Percentiles rank a stretch among this genome's conserved stretches.
phyloP scores from a whole-genome alignment of 2,329 filamentous ascomycete genomes.

The Paracoccidioides brasiliensis region DNA sequence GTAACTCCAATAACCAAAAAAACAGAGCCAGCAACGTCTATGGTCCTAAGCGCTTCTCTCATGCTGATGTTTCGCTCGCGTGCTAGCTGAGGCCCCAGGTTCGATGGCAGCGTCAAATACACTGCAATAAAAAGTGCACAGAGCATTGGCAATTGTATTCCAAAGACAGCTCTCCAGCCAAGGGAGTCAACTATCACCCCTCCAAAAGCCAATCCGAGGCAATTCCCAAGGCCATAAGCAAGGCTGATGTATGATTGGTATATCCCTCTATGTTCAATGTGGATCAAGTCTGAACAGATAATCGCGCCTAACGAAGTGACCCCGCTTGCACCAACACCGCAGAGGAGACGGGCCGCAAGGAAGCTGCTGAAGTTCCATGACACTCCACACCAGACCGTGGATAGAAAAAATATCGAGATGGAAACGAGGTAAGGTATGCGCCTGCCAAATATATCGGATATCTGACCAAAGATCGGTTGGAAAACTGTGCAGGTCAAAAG shows the following conservation, averaged over 20 bases:
- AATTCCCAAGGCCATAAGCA: constrained; percentile 23
- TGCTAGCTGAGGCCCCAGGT: constrained; percentile 34
- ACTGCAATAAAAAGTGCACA: constrained; percentile 19
- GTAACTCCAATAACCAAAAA: constrained; percentile 35
- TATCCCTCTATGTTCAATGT: constrained; percentile 45
- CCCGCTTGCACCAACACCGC: constrained; percentile 60
- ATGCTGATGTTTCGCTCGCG: constrained; percentile 28
- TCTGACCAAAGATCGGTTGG: constrained; percentile 58
- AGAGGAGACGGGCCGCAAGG: constrained; percentile 55
- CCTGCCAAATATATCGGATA: constrained; percentile 61
- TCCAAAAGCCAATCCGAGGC: constrained; percentile 25
- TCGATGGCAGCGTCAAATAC: constrained; percentile 35
- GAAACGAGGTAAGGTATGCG: constrained; percentile 54
- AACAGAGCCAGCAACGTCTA: constrained; percentile 37
- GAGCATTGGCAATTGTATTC: constrained; percentile 38
- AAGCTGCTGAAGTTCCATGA: constrained; percentile 57
- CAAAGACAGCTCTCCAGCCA: constrained; percentile 31
- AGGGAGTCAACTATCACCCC: constrained; percentile 27
- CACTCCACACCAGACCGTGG: constrained; percentile 58
- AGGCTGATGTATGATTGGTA: constrained; percentile 31
- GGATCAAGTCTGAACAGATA: constrained; percentile 51
- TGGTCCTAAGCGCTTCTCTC: constrained; percentile 32
- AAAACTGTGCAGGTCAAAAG: constrained; percentile 62
- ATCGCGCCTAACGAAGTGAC: constrained; percentile 53
- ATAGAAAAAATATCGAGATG: constrained; percentile 47